Base-by-base conservation (phyloP, 306 rosid genomes). In the Lupinus albus region DNA sequence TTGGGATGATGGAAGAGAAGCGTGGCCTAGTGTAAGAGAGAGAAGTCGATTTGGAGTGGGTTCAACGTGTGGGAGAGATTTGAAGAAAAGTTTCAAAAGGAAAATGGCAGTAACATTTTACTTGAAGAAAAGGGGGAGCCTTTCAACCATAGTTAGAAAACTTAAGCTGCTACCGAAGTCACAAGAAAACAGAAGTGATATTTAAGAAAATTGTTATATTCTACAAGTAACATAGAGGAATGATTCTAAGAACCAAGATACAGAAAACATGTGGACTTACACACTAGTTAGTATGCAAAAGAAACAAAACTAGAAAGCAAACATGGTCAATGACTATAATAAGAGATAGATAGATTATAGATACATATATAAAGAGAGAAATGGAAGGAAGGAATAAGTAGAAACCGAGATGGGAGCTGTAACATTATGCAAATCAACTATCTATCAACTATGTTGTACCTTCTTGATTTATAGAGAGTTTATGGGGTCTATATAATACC, bases 181-280 rank as follows among this genome's bases (percentile, higher is more conserved):
- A 52, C 7, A 52, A 52, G 10, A 20, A 52, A 52, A 1, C 18
- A 17, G 33, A 51, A 21, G 36, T 77, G 2, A 21, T 33, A n/a
- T 73, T 5, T 52, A 21, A 44, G 35, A 54, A 64, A 79, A 64
- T 67, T 61, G 71, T 61, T 81, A 79, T 30, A 30, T 30, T 7
- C 45, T 41, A 1, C 52, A 61, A 38, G 14, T 11, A 54, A 55
- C 56, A 33, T 0, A 13, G 33, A 59, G 30, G 38, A 18, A 41
- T 7, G 20, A 13, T 64, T 20, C 7, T 6, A 63, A 17, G 21
- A 76, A 60, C 44, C 30, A 46, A 64, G 41, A 50, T 30, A 39
- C 67, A 11, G 11, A 53, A 71, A 55, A 67, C 16, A 53, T 41
- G 33, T 32, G 46, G 9, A 44, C 28, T 38, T 3, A 32, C 3